Base-by-base conservation (phyloP, 129 eudicot genomes). In the Silybum marianum region DNA sequence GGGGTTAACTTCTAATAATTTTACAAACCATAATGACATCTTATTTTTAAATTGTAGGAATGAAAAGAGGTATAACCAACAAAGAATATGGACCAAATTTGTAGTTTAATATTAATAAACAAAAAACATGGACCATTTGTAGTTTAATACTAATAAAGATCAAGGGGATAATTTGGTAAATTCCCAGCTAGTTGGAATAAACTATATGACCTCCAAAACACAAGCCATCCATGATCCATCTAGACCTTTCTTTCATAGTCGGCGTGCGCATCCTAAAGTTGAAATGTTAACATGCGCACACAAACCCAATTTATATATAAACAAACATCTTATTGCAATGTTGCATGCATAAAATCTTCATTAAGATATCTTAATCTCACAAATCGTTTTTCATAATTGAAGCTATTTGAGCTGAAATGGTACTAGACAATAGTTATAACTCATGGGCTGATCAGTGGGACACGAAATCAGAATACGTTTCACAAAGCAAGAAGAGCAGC, bases 391-490 rank as follows among this genome's bases (percentile, higher is more conserved):
- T 39, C 38, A 36, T 9, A 39, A 26, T 39, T 44, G 6, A 32
- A 60, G 25, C 6, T 7, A 24, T 18, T 58, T n/a, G 66, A 58
- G 10, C 23, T 5, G 23, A 39, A 30, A 77, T 83, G 86, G 82
- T 25, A 30, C 16, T 85, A 44, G 88, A 85, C 54, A 80, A 75
- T 26, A 80, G 79, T 70, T 85, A 85, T 34, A 85, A 81, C 22
- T 85, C 88, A 7, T 85, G 88, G 88, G 88, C 88, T 5, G 88
- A 85, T 76, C 88, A 85, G 34, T 85, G 88, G 88, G 88, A 85
- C 32, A 62, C 88, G 2, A 85, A 80, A 75, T 75, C 88, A 13
- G 85, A 85, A 46, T 75, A 85, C 60, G 85, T 77, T 30, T 65
- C 85, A 19, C 18, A 32, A 14, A 72, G 75, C 82, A 80, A 62